These are phyloP conservation scores for Eimeria zaria DNA, from an alignment of 169 alveolate genomes.

Conservation along the genomic window DNA sequence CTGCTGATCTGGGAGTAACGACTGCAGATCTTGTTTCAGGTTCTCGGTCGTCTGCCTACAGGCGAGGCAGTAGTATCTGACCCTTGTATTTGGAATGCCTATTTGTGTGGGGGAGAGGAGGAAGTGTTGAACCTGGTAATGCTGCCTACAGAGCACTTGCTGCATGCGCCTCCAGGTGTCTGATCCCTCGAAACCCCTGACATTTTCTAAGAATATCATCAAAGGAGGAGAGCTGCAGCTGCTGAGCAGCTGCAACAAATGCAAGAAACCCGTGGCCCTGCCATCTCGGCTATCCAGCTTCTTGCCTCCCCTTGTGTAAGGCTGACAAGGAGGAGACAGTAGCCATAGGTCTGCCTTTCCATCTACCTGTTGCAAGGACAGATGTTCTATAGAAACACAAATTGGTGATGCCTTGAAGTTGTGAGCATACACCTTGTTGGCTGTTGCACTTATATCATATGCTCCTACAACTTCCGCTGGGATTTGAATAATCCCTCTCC, in stretches of 20 bases:
- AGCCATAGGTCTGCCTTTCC: slow-evolving; percentile 89
- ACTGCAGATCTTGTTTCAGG: background rate
- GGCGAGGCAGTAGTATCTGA: slow-evolving; percentile 92
- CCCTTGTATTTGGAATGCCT: slow-evolving; percentile 92
- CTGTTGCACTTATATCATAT: slow-evolving; percentile 85
- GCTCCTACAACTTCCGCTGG: slow-evolving; percentile 37
- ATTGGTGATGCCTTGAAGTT: slow-evolving; percentile 78
- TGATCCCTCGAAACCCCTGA: slow-evolving; percentile 90
- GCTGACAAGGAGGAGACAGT: slow-evolving; percentile 94
- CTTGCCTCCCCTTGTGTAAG: slow-evolving; percentile 89
- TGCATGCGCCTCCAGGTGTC: slow-evolving; percentile 87
- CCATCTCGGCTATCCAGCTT: slow-evolving; percentile 83
- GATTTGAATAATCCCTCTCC: background rate
- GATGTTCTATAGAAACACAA: slow-evolving; percentile 56
- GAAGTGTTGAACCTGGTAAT: slow-evolving; percentile 87
- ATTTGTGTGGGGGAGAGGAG: slow-evolving; percentile 90
- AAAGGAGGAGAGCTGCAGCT: slow-evolving; percentile 85
- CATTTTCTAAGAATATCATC: slow-evolving; percentile 90
- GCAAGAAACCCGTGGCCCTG: slow-evolving; percentile 86
- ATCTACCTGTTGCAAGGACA: slow-evolving; percentile 75
- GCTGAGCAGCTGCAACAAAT: slow-evolving; percentile 86
- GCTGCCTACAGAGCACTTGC: slow-evolving; percentile 73
- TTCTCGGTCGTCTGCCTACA: slow-evolving; percentile 61
- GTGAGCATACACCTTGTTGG: slow-evolving; percentile 85
- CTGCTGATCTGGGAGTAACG: background rate